Evolutionary conservation across 768 basidiomycete species (phyloP), one percentile per base, ranked within the genome.

Genomic region (Arthromyces matolae): DNA sequence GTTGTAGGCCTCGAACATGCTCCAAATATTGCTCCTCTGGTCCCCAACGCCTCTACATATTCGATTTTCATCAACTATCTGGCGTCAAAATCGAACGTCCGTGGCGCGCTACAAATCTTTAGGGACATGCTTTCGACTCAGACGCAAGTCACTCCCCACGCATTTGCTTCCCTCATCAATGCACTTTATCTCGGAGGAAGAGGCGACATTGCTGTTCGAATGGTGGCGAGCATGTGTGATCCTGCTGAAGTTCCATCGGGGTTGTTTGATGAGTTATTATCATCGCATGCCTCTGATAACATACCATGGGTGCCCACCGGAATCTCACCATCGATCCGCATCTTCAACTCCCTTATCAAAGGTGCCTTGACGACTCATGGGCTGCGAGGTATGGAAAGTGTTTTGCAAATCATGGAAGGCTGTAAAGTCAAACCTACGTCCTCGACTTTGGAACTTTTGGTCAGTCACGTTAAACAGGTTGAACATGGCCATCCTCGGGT

Each of bases 301-400:
- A 55, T 69, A 19, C 67, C 71, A 20, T 64, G 66, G 43, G 54
- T 63, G 25, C 56, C 61, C 5, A 47, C 65, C 3, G 56, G 51
- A 28, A 57, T 78, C 22, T 51, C 53, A 12, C 73, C 74, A 27
- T 72, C 71, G 6, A 63, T 67, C 29, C 67, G 72, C 42, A 64
- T 86, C 22, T 79, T 86, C 68, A 89, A 91, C 59, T 71, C 80
- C 16, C 64, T 85, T 16, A 65, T 89, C 10, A 66, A 68, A 41
- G 78, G 79, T 31, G 51, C 79, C 18, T 60, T 87, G 45, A 61
- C 58, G 19, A 64, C 66, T 32, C 70, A 70, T 49, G 84, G 84
- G 32, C 63, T 88, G 37, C 50, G 64, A 29, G 73, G 69, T 28
- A 71, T 79, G 45, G 69, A 64, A 16, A 52, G 53, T 37, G 61